Conservation (phyloP, 345 rosid genomes). For the Arabidopsis suecica region DNA sequence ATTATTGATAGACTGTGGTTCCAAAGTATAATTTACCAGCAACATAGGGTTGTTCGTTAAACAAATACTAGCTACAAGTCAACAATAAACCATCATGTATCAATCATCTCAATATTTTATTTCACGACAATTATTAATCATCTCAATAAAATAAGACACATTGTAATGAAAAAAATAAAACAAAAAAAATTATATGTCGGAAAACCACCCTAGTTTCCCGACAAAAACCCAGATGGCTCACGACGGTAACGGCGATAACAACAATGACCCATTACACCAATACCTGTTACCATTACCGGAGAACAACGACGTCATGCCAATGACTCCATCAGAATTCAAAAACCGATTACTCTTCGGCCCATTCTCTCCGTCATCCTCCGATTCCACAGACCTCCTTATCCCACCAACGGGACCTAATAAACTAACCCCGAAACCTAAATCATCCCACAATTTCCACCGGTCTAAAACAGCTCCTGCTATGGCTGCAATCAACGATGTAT, state of each 20-base stretch:
- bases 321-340: conserved; percentile 71
- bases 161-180: too few relatives aligned
- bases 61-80: too few relatives aligned
- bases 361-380: conserved; percentile 53
- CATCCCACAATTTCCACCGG: conserved; percentile 61
- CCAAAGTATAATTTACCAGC: too few relatives aligned
- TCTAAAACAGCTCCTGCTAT: conserved; percentile 88
- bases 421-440: conserved; percentile 36
- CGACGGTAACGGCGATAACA: conserved; percentile 10
- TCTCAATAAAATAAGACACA: too few relatives aligned
- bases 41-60: too few relatives aligned
- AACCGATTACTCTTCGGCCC: conserved; percentile 77
- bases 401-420: conserved; percentile 47
- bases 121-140: too few relatives aligned
- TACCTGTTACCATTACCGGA: conserved; percentile 72
- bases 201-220: conserved; percentile 30
- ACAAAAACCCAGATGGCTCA: conserved; percentile 35
- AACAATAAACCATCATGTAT: too few relatives aligned
- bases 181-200: not conserved
- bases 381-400: conserved; percentile 38
- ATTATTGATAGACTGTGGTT: too few relatives aligned
- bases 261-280: conserved; percentile 8
- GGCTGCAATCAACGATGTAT: conserved; percentile 63
- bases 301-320: conserved; percentile 60
- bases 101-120: too few relatives aligned